Conservation (phyloP, 768 basidiomycete genomes). For the Coprinopsis sp. region DNA sequence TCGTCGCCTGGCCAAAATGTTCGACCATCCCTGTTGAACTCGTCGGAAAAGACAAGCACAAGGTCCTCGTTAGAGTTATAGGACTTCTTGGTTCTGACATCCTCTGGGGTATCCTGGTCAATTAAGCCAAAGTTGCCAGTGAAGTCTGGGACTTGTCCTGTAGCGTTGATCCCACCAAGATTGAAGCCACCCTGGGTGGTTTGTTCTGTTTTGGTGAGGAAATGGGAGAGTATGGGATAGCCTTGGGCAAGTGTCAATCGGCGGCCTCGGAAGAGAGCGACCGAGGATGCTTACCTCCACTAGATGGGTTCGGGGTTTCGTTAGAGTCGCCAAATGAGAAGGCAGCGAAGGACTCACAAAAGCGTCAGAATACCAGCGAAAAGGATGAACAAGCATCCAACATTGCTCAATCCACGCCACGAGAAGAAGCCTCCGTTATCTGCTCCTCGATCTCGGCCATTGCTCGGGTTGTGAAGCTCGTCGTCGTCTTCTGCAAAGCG, state of each 20-base stretch:
- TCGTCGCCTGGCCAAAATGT: conserved; percentile 58
- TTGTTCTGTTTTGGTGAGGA: conserved; percentile 27
- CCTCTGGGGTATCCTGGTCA: conserved; percentile 62
- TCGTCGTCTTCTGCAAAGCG: conserved; percentile 46
- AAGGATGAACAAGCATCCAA: conserved; percentile 53
- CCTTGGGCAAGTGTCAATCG: conserved; percentile 16
- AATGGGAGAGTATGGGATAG: conserved; percentile 40
- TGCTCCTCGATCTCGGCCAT: conserved; percentile 41
- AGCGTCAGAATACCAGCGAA: conserved; percentile 34
- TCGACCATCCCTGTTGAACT: conserved; percentile 64
- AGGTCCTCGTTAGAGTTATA: conserved; percentile 42
- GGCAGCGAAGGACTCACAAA: conserved; percentile 35
- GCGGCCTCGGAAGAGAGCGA: conserved; percentile 2
- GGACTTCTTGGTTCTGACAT: conserved; percentile 41
- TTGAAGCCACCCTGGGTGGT: conserved; percentile 48
- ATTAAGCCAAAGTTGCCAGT: conserved; percentile 54
- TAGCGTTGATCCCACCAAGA: conserved; percentile 60
- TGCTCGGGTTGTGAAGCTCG: conserved; percentile 52
- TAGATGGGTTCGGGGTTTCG: conserved; percentile 9
- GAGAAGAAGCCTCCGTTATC: conserved; percentile 56
- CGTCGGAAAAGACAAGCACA: conserved; percentile 61
- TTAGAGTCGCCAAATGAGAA: not conserved
- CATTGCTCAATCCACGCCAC: conserved; percentile 50
- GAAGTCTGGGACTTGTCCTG: conserved; percentile 56
- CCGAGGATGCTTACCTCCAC: conserved; percentile 27